Evolutionary conservation across 257 asterid species (phyloP), one percentile per base, ranked within the genome.

Genomic region (Marsdenia floribunda): DNA sequence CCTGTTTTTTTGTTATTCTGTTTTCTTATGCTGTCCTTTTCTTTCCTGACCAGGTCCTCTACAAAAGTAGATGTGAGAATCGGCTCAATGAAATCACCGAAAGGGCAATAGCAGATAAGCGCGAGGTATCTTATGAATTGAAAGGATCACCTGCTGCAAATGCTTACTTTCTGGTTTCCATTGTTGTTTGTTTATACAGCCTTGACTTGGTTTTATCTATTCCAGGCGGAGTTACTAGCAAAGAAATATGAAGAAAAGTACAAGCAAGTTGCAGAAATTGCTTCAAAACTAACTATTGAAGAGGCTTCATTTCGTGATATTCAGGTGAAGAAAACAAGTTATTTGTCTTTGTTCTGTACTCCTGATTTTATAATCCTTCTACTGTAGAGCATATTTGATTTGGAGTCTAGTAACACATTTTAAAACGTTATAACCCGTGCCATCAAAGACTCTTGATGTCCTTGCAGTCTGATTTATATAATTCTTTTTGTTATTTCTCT

Each of bases 21-120:
- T 69, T 22, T 78, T 9, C 26, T 72, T 33, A 65, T 58, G 69
- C 57, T 75, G 14, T 76, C 66, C 57, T 79, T 67, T 70, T 75
- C 61, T 58, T 79, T 79, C 10, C 55, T 69, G 46, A 67, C 74
- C 85, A 95, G 99, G 98, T 95, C 75, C 79, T 92, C 82, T 89
- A 95, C 87, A 95, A 90, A 89, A 95, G 98, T 87, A 89, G 96
- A 85, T 95, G 99, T 44, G 99, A 95, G 80, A 95, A 95, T 78
- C 91, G 96, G 71, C 98, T 95, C 78, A 95, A 95, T 85, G 99
- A 92, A 85, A 95, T 95, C 71, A 92, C 93, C 7, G 99, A 95
- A 86, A 89, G 98, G 82, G 99, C 97, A 77, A 76, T 86, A 81
- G 94, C 99, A 75, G 98, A 92, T 87, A 92, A 90, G 82, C 82